A percentile compares a stretch with the other conserved stretches of the same genome.
These are phyloP conservation scores for Phytopythium cucurbitacearum DNA, from an alignment of 352 stramenopile species.

Conservation along the genomic window DNA sequence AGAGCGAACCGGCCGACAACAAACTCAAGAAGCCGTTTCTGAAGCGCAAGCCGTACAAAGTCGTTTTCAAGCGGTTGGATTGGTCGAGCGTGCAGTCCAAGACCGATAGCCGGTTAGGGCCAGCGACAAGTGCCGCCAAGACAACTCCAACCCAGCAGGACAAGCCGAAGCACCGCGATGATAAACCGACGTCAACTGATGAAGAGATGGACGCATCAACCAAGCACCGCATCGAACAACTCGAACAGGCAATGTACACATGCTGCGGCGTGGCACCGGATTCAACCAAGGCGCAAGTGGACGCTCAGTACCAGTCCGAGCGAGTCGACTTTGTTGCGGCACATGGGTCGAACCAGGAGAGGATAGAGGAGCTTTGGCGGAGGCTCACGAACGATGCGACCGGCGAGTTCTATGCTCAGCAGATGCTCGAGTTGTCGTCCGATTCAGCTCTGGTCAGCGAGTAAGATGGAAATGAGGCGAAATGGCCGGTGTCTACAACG, in stretches of 20 bases:
- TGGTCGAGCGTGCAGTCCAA: conserved; percentile 55
- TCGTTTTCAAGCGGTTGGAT: conserved; percentile 60
- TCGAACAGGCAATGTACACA: conserved; percentile 20
- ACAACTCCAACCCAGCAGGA: background rate
- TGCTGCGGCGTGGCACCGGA: conserved; percentile 21
- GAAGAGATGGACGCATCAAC: conserved; percentile 16
- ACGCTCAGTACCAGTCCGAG: conserved; percentile 25
- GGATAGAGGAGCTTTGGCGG: conserved; percentile 1
- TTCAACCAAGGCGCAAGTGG: conserved; percentile 13
- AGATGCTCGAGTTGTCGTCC: background rate
- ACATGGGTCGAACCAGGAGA: background rate
- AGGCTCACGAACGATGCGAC: background rate
- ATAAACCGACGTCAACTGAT: background rate
- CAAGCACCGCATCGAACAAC: conserved; percentile 9
- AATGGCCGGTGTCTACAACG: no score
- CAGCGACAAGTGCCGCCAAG: conserved; percentile 4
- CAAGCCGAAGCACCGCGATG: background rate
- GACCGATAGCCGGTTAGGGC: conserved; percentile 45
- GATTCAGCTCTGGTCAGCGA: no score
- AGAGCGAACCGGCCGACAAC: conserved; percentile 1
- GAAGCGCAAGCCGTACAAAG: conserved; percentile 65
- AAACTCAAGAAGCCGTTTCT: conserved; percentile 30
- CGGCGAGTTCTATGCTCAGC: conserved; percentile 3
- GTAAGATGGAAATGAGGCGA: no score
- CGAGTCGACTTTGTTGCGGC: conserved; percentile 18